Base-by-base conservation (phyloP, 164 flowering plant genomes). In the Vitis rotundifolia region DNA sequence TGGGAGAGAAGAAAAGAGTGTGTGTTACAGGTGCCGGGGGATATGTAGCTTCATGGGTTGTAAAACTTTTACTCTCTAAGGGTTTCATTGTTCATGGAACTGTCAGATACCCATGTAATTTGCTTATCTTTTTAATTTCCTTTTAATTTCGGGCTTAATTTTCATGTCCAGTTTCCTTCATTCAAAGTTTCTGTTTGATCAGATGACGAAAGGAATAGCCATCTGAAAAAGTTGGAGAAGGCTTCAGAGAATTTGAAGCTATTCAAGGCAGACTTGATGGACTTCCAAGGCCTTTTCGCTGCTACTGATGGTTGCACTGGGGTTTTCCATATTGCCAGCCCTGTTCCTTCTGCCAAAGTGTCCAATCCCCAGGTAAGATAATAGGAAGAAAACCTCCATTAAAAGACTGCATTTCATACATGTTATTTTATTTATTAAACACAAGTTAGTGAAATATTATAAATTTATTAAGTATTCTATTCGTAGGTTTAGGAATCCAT, bases 11-110 rank as follows among this genome's bases (percentile, higher is more conserved):
- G 52, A 57, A 49, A 56, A 68, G 12, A 48, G 71, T 67, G 54
- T 67, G 75, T 66, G 75, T 61, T 2, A 71, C 66, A n/a, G 78
- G 80, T 14, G 80, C 78, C 6, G 77, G 77, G 66, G 82, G 77
- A 9, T 76, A 13, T 62, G 15, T 68, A 11, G 79, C 72, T 1
- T 76, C 82, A 10, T 76, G 82, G 82, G 59, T 73, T 5, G 77
- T 76, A n/a, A 77, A 80, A 66, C 66, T 75, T 63, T 72, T 80
- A 11, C 81, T 72, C 51, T 70, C 75, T 1, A 63, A 70, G 55
- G 80, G 75, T 5, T 80, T 75, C 70, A 66, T 52, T 15, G 81
- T 77, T 59, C 81, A 73, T 75, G 83, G 79, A 72, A 80, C 79
- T 14, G 79, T 80, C 16, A 63, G 79, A 63, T 66, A 74, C 31